Evolutionary conservation across 2,329 filamentous ascomycete species (phyloP), one percentile per base, ranked within the genome.

Genomic region (Setomelanomma holmii): DNA sequence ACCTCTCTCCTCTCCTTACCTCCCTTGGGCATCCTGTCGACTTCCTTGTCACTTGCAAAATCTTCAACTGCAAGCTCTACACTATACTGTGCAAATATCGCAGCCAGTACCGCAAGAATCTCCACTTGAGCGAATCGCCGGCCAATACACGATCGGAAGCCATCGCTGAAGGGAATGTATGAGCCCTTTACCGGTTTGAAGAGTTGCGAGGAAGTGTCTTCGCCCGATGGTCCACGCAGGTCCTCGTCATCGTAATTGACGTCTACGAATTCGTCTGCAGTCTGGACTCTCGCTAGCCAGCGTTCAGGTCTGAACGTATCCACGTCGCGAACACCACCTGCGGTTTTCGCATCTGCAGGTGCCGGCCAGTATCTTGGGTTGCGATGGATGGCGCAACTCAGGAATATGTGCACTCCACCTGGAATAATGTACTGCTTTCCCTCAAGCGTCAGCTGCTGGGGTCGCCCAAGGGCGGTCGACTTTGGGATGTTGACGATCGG

Each of bases 401-500:
- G 71, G 3, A 79, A 81, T 55, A 93, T 77, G 45, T 80, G 74
- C 11, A 80, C 78, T 19, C 78, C 80, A 7, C 75, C 79, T 0
- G 89, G 89, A 12, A 91, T 72, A 1, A 80, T 77, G 64, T 84
- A 79, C 39, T 80, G 79, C 55, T 80, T 77, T 1, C 87, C 89
- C 45, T 84, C 78, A 38, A 90, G 70, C 2, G 73, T 80, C 36
- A 93, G 68, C 17, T 78, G 69, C 73, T 92, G 87, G 45, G 78
- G 76, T 30, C 60, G 66, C 24, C 69, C 75, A 5, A 67, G 69
- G 20, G 68, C 54, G 1, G 78, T 80, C 12, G 79, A 82, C 75
- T 95, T 95, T 22, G 90, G 90, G 21, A 95, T 87, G 45, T 83
- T 84, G 38, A 86, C 78, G 16, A 91, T 87, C 0, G 90, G 86